These are phyloP conservation scores for Cladosporium phlei DNA, from an alignment of 2,329 filamentous ascomycete species.

Conservation along the genomic window DNA sequence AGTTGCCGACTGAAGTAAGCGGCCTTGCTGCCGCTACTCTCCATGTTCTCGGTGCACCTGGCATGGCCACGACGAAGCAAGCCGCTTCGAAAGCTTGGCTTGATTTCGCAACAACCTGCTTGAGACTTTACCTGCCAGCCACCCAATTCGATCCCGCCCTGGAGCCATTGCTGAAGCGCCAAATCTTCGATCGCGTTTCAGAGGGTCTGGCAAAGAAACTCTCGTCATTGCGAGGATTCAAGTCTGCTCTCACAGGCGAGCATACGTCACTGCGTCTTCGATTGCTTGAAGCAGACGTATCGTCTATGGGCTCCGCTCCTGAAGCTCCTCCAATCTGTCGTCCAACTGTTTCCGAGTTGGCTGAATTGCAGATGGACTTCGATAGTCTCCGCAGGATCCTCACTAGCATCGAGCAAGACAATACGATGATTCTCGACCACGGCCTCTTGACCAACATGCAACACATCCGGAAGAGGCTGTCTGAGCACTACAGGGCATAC, in stretches of 20 bases:
- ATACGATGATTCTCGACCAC: neutral
- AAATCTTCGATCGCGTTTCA: conserved; percentile 54
- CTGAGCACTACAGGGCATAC: conserved; percentile 68
- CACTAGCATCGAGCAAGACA: conserved; percentile 6
- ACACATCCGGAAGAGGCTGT: conserved; percentile 66
- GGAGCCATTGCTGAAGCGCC: conserved; percentile 57
- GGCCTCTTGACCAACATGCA: conserved; percentile 31
- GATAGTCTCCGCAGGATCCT: conserved; percentile 24
- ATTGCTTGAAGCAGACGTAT: conserved; percentile 58
- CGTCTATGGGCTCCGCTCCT: conserved; percentile 61
- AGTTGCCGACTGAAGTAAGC: neutral
- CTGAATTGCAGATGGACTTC: conserved; percentile 76
- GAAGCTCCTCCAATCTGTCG: conserved; percentile 65
- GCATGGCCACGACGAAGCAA: neutral
- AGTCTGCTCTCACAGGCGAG: conserved; percentile 63
- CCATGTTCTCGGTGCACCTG: neutral
- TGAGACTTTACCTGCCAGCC: conserved; percentile 81
- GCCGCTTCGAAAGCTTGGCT: conserved; percentile 62
- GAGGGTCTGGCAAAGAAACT: conserved; percentile 54
- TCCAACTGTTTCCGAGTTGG: conserved; percentile 62
- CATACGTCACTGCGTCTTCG: conserved; percentile 62
- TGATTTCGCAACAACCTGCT: conserved; percentile 66
- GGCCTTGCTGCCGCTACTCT: neutral
- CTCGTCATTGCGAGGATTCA: conserved; percentile 59
- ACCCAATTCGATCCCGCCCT: conserved; percentile 76